Evolutionary conservation across 2,329 filamentous ascomycete species (phyloP).

Genomic region (Domatiomyces catenatus): DNA sequence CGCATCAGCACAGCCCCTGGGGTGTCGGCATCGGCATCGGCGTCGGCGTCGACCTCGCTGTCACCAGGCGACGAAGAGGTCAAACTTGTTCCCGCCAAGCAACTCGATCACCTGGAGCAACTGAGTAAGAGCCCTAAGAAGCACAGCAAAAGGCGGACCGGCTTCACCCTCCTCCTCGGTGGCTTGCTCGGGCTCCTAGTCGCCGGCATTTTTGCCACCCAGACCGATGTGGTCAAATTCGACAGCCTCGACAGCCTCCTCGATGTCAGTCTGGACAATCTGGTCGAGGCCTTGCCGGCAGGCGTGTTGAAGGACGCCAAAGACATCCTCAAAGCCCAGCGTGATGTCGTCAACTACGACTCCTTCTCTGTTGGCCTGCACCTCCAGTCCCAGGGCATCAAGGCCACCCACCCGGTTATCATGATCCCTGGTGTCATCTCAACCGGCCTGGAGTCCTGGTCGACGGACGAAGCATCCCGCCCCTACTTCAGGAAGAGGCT

Average conservation of each 20-base stretch:
- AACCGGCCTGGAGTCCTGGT: constrained; percentile 92
- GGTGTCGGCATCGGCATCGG: constrained; percentile 11
- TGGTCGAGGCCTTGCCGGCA: constrained; percentile 77
- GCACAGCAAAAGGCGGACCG: constrained; percentile 55
- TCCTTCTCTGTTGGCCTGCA: constrained; percentile 83
- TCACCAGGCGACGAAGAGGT: constrained; percentile 27
- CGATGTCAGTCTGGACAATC: constrained; percentile 62
- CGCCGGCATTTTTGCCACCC: constrained; percentile 78
- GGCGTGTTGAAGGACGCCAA: constrained; percentile 73
- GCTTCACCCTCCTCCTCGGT: constrained; percentile 73
- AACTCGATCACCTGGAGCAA: constrained; percentile 26
- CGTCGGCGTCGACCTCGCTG: constrained; percentile 8
- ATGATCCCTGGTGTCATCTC: constrained; percentile 98
- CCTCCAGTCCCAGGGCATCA: constrained; percentile 62
- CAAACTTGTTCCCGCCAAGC: constrained; percentile 36
- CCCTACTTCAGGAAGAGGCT: constrained; percentile 87
- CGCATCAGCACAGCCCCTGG: constrained; percentile 25
- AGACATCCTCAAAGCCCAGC: constrained; percentile 76
- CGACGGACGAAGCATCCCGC: constrained; percentile 67
- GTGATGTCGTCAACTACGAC: constrained; percentile 79
- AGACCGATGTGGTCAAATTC: constrained; percentile 76
- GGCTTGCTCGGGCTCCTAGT: constrained; percentile 80
- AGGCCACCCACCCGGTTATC: constrained; percentile 73
- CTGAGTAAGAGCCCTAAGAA: constrained; percentile 19
- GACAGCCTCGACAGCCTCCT: constrained; percentile 55